Conservation (phyloP, 2,329 filamentous ascomycete genomes). For the Nothopassalora personata region DNA sequence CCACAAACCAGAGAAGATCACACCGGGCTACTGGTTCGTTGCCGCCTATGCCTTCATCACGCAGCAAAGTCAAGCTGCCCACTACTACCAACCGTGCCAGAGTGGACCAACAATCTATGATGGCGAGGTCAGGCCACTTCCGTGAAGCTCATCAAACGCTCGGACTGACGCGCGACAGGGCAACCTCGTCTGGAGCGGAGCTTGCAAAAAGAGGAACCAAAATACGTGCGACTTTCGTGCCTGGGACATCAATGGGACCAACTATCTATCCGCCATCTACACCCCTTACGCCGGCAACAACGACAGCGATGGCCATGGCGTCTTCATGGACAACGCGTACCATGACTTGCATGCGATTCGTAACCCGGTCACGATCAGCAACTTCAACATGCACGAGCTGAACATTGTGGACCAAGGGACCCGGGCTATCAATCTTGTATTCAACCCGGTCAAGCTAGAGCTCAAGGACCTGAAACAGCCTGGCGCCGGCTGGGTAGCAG, state of each 20-base stretch:
- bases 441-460: not conserved
- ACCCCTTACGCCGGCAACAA: not conserved
- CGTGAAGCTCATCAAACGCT: not conserved
- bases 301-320: conserved; percentile 4
- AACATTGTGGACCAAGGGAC: conserved; percentile 32
- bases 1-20: conserved; percentile 4
- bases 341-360: not conserved
- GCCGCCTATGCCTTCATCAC: conserved; percentile 8
- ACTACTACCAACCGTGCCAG: conserved; percentile 4
- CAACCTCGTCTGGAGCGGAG: conserved; percentile 2
- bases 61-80: not conserved
- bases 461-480: not conserved
- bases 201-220: not conserved
- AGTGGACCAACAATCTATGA: conserved; percentile 7
- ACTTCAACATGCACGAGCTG: conserved; percentile 36
- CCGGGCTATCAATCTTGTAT: conserved; percentile 24
- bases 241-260: conserved; percentile 1
- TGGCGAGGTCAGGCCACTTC: not conserved
- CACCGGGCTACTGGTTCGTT: conserved; percentile 16
- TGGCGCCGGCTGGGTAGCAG: conserved; percentile 1
- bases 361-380: not conserved
- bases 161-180: not conserved
- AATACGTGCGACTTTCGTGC: conserved; percentile 12
- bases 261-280: conserved; percentile 6
- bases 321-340: conserved; percentile 9